Evolutionary conservation across 1,284 basidiomycete genomes (phyloP).

Genomic region (Macrocystidia cucumis): DNA sequence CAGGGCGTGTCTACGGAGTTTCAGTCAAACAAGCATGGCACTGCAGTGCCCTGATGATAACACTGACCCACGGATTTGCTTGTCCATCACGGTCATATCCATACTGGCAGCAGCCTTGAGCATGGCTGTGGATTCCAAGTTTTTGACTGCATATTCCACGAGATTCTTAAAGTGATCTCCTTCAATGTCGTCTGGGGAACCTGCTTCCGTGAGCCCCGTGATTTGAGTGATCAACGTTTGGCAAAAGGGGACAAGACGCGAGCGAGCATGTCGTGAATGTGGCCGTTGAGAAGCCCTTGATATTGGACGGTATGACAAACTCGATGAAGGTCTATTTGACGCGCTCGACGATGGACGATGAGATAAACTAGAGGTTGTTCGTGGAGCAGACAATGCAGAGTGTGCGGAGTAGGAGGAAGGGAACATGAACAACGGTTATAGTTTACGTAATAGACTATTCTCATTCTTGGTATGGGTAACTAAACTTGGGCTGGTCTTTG

Average conservation of each 20-base stretch:
- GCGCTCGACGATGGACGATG: slow-evolving; percentile 20
- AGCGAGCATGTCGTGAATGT: slow-evolving; percentile 42
- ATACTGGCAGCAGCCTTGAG: slow-evolving; percentile 45
- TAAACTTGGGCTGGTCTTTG: slow-evolving; percentile 79
- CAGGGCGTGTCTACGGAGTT: slow-evolving; percentile 37
- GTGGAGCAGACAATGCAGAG: slow-evolving; percentile 13
- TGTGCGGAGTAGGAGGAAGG: slow-evolving; percentile 13
- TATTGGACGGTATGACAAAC: slow-evolving; percentile 28
- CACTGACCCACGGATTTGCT: slow-evolving; percentile 53
- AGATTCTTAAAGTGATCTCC: slow-evolving; percentile 38
- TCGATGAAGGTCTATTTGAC: slow-evolving; percentile 21
- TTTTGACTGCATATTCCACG: slow-evolving; percentile 47
- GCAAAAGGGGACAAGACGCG: slow-evolving; percentile 44
- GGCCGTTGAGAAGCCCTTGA: slow-evolving; percentile 52
- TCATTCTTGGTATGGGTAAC: slow-evolving; percentile 86
- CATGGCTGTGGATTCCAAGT: slow-evolving; percentile 33
- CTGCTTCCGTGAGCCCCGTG: slow-evolving; percentile 32
- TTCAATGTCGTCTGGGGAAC: slow-evolving; percentile 33
- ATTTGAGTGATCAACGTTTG: slow-evolving; percentile 51
- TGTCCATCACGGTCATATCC: slow-evolving; percentile 48
- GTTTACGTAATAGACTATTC: too few relatives aligned
- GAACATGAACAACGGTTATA: background rate
- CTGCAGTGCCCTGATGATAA: slow-evolving; percentile 5
- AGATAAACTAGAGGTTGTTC: slow-evolving; percentile 30
- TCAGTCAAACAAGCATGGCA: slow-evolving; percentile 6